Conservation (phyloP, 805 yeast genomes). For the Wickerhamiella lipophila region DNA sequence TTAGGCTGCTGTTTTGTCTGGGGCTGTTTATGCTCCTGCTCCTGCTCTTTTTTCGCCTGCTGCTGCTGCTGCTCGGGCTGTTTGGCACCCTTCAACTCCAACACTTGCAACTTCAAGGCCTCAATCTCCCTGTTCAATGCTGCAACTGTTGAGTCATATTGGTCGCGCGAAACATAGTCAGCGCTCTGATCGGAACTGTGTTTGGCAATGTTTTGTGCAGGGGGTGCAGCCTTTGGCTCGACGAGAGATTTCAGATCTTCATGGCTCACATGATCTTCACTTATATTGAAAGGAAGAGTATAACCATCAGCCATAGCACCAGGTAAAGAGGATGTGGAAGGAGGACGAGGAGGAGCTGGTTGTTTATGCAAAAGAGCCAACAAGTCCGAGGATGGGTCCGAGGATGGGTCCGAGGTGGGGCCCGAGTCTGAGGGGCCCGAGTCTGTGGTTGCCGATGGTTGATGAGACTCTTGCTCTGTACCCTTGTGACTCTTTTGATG, state of each 20-base stretch:
- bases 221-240: not conserved
- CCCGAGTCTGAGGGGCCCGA: too few species aligned
- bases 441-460: too few species aligned
- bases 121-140: conserved; percentile 4
- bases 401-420: too few species aligned
- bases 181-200: not conserved
- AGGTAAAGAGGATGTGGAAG: not conserved
- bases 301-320: not conserved
- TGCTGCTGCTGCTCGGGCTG: too few species aligned
- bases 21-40: too few species aligned
- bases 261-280: not conserved
- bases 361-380: not conserved
- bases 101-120: not conserved
- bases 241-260: not conserved
- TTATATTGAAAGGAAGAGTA: not conserved
- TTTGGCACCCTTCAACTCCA: not conserved
- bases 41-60: too few species aligned
- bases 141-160: not conserved
- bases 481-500: not conserved
- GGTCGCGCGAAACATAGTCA: not conserved
- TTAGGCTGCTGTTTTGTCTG: too few species aligned
- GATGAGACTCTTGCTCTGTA: too few species aligned
- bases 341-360: conserved; percentile 2
- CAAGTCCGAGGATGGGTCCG: not conserved
- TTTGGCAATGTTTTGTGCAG: not conserved